Evolutionary conservation across 441 rosid species (phyloP).

Genomic region (Pelargonium cotyledonis): DNA sequence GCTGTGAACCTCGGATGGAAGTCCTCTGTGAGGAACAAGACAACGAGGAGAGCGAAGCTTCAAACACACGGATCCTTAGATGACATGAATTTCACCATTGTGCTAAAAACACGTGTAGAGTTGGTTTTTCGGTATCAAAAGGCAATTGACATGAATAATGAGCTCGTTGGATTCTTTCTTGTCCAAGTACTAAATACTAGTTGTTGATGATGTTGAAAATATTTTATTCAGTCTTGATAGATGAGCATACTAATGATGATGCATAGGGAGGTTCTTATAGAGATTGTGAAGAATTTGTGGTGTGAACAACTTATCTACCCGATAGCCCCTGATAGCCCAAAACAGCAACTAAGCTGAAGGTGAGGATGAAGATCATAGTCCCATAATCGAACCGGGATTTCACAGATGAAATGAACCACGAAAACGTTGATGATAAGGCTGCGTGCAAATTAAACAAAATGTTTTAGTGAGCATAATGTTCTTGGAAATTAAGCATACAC

Average conservation of each 20-base stretch:
- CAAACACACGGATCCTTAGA: constrained; percentile 30
- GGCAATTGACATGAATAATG: no score
- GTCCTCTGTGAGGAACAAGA: constrained; percentile 25
- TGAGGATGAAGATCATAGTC: constrained; percentile 55
- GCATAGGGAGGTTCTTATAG: constrained; percentile 50
- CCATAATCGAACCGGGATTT: constrained; percentile 64
- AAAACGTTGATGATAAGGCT: constrained; percentile 57
- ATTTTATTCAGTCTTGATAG: constrained; percentile 18
- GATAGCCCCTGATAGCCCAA: constrained; percentile 48
- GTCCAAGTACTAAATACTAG: no score
- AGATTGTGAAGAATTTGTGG: constrained; percentile 44
- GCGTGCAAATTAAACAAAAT: constrained; percentile 11
- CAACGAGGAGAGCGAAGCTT: constrained; percentile 27
- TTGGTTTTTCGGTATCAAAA: no score
- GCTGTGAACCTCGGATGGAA: constrained; percentile 56
- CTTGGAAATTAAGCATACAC: no score
- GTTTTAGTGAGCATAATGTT: neutral
- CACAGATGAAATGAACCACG: constrained; percentile 49
- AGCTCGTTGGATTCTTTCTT: no score
- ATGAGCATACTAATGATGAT: constrained; percentile 39
- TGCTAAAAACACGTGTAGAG: neutral
- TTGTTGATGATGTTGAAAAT: no score
- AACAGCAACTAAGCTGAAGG: constrained; percentile 55
- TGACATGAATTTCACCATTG: constrained; percentile 23
- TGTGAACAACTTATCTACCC: constrained; percentile 39